These are phyloP conservation scores for Colletotrichum truncatum DNA, from an alignment of 2,329 filamentous ascomycete species.

Conservation along the genomic window DNA sequence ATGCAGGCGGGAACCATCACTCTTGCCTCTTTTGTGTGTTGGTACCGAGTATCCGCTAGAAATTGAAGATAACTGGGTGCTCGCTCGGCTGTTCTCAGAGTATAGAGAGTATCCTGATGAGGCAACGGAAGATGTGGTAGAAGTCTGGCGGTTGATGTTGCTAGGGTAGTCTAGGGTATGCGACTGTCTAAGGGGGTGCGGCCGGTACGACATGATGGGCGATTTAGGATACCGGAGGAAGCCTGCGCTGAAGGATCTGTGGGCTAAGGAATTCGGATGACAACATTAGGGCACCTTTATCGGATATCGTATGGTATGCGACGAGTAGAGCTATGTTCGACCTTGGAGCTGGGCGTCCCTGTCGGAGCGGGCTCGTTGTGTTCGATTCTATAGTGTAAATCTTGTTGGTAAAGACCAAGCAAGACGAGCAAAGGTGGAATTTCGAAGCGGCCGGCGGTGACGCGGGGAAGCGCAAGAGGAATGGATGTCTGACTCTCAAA, in stretches of 20 bases:
- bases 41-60: conserved; percentile 65
- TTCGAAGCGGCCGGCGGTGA: conserved; percentile 13
- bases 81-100: conserved; percentile 70
- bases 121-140: conserved; percentile 75
- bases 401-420: background rate
- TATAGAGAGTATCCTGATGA: conserved; percentile 73
- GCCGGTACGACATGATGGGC: conserved; percentile 63
- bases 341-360: conserved; percentile 3
- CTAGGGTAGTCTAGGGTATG: conserved; percentile 57
- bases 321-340: conserved; percentile 13
- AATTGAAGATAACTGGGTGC: conserved; percentile 77
- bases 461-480: conserved; percentile 2
- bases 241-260: conserved; percentile 35
- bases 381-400: conserved; percentile 1
- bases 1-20: conserved; percentile 70
- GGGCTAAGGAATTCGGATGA: conserved; percentile 35
- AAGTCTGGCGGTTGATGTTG: conserved; percentile 68
- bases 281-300: conserved; percentile 37
- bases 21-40: conserved; percentile 78
- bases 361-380: background rate
- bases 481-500: conserved; percentile 3
- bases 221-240: conserved; percentile 32
- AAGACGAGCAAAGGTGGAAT: background rate
- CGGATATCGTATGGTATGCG: conserved; percentile 19
- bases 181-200: conserved; percentile 67